Base-by-base conservation (phyloP, 768 basidiomycete species). In the Candolleomyces eurysporus region DNA sequence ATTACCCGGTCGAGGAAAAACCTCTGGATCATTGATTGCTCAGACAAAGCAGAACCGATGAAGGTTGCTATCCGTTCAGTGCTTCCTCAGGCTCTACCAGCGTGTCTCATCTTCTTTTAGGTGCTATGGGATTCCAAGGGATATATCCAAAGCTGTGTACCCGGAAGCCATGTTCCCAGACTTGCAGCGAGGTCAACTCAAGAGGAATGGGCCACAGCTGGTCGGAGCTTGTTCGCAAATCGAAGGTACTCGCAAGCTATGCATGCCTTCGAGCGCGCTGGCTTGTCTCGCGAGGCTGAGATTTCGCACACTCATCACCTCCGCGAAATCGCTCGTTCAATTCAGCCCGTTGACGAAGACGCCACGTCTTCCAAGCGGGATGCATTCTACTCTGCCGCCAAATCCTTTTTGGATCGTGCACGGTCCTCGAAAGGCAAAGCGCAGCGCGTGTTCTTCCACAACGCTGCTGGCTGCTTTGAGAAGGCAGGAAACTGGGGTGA, bases 1-100 rank as follows among this genome's bases (percentile, higher is more conserved):
- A 79, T 88, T 21, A 90, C 89, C 0, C 70, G 88, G 53, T 88
- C 88, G 0, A 77, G 84, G 36, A 85, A 83, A 58, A 85, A 87
- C 51, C 66, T 90, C 7, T 90, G 88, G 88, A 83, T 90, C 16
- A 79, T 82, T 3, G 89, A 90, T 67, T 76, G 73, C 36, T 87
- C 87, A 0, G 72, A 74, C 1, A 82, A 77, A 61, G 75, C 79
- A 17, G 79, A 83, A 39, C 78, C 85, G 4, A 84, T 89, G 83
- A 73, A 78, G 64, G 88, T 87, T 59, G 60, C 81, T 51, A 45
- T 45, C 32, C 48, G 16, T 26, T 26, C 26, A 26, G 26, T 26
- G 26, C 26, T 26, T 26, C 17, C n/a, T n/a, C 50, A n/a, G 14
- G 26, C 8, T 19, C 19, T 31, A 22, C 14, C 22, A 26, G 32